Conservation (phyloP, 2,329 filamentous ascomycete genomes). For the Colletotrichum horii region DNA sequence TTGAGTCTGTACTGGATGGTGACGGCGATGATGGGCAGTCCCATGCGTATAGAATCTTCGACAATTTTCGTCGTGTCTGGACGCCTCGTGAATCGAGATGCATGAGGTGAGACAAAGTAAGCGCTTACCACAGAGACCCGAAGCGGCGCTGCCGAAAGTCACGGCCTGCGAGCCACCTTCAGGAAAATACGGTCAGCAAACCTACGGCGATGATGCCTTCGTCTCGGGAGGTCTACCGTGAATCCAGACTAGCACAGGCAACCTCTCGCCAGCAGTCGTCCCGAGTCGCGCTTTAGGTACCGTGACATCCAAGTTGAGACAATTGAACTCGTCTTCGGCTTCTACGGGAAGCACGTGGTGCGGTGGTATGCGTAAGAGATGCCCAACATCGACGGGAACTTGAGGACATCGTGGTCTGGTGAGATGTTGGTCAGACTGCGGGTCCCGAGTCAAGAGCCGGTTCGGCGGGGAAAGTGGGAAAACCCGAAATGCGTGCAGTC, state of each 20-base stretch:
- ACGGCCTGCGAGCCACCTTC: slow-evolving; percentile 47
- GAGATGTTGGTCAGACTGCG: not conserved
- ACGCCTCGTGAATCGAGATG: not conserved
- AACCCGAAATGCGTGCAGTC: slow-evolving; percentile 13
- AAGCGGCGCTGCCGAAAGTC: slow-evolving; percentile 46
- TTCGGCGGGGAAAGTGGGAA: not conserved
- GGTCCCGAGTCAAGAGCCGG: not conserved
- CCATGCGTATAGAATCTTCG: slow-evolving; percentile 34
- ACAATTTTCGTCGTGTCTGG: slow-evolving; percentile 39
- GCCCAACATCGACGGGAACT: slow-evolving; percentile 41
- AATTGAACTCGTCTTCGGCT: slow-evolving; percentile 45
- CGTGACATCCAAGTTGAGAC: slow-evolving; percentile 47
- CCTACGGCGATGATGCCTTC: not conserved
- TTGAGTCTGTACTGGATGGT: slow-evolving; percentile 29
- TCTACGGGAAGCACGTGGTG: slow-evolving; percentile 26
- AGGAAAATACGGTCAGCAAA: not conserved
- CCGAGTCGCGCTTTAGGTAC: slow-evolving; percentile 22
- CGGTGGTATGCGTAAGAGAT: slow-evolving; percentile 46
- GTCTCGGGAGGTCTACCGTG: slow-evolving; percentile 35
- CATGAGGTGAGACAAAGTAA: not conserved
- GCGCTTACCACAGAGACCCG: slow-evolving; percentile 43
- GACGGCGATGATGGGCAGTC: slow-evolving; percentile 24
- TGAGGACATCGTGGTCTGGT: slow-evolving; percentile 48
- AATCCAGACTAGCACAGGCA: slow-evolving; percentile 51
- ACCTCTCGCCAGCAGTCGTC: not conserved